Base-by-base conservation (phyloP, 768 basidiomycete genomes). In the Lentinula lateritia region DNA sequence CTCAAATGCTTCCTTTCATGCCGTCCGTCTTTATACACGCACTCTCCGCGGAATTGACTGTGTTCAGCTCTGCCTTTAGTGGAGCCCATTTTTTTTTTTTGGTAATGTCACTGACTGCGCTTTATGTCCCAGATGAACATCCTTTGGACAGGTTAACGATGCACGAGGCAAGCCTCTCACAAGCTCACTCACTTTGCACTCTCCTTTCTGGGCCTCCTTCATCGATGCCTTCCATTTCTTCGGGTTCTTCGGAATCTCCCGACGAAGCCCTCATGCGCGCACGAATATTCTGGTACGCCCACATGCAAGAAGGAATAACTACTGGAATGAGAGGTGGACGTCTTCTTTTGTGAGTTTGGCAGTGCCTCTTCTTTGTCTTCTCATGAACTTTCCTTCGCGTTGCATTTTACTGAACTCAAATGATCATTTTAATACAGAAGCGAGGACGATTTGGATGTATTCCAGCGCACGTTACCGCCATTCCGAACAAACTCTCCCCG, bases 281-380 rank as follows among this genome's bases (percentile, higher is more conserved):
- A 2, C 80, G 94, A 35, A 80, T 95, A 36, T 95, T 93, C 71
- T 96, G 93, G 91, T 96, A 94, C 67, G 86, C 90, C 6, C 85
- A 93, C 64, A 84, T 89, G 28, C 87, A 92, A 62, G 95, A 96
- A 73, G 91, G 92, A 34, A 81, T 95, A 20, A 85, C 86, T 1
- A 90, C 85, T 8, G 95, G 89, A 20, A 79, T 95, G 61, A 82
- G 87, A 54, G 95, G 95, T n/a, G 89, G 92, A 2, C 87, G 92
- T 42, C 79, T 96, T 52, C 77, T 89, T 50, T 73, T 96, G 92
- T 93, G 75, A 67, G 91, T 65, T 65, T 9, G 39, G 20, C 45
- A 38, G 60, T 35, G 42, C 43, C 10, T 45, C 18, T 46, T 61
- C 20, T 34, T 28, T 39, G 16, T 23, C 36, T 9, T 50, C 61